Evolutionary conservation across 2,329 filamentous ascomycete genomes (phyloP).

Genomic region (Metarhizium humberi): DNA sequence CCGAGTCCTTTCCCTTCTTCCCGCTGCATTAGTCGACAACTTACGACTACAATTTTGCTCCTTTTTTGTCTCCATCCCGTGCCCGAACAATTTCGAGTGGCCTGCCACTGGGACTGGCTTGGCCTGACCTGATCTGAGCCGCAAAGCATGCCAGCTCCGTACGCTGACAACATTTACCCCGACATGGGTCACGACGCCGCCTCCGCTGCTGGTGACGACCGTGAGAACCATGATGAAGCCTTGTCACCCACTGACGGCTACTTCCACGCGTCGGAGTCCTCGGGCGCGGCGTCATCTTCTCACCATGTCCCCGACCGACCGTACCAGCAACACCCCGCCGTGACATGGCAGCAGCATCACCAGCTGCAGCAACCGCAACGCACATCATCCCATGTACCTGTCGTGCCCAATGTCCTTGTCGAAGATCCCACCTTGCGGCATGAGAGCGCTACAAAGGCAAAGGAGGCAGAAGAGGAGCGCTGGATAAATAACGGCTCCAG

Average conservation of each 20-base stretch:
- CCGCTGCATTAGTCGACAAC: not conserved
- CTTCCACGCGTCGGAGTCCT: slow-evolving; percentile 32
- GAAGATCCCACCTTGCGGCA: not conserved
- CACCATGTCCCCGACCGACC: slow-evolving; percentile 3
- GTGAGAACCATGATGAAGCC: slow-evolving; percentile 15
- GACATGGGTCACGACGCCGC: slow-evolving; percentile 12
- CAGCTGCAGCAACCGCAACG: too few species aligned
- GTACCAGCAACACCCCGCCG: too few species aligned
- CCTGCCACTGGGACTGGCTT: not conserved
- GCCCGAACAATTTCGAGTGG: not conserved
- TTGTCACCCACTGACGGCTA: slow-evolving; percentile 44
- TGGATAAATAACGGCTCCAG: too few species aligned
- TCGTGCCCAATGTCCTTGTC: too few species aligned
- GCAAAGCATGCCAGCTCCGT: slow-evolving; percentile 32
- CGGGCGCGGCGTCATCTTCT: slow-evolving; percentile 14
- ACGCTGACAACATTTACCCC: slow-evolving; percentile 39
- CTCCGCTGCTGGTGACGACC: not conserved
- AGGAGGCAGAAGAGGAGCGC: slow-evolving; percentile 22
- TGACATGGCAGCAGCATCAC: too few species aligned
- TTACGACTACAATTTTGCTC: not conserved
- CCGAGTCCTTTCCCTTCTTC: not conserved
- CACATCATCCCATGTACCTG: too few species aligned
- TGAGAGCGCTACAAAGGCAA: slow-evolving; percentile 29
- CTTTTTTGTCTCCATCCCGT: not conserved
- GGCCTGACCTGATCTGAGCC: not conserved